Conservation (phyloP, 352 stramenopile genomes). For the Phytophthora fragariae region DNA sequence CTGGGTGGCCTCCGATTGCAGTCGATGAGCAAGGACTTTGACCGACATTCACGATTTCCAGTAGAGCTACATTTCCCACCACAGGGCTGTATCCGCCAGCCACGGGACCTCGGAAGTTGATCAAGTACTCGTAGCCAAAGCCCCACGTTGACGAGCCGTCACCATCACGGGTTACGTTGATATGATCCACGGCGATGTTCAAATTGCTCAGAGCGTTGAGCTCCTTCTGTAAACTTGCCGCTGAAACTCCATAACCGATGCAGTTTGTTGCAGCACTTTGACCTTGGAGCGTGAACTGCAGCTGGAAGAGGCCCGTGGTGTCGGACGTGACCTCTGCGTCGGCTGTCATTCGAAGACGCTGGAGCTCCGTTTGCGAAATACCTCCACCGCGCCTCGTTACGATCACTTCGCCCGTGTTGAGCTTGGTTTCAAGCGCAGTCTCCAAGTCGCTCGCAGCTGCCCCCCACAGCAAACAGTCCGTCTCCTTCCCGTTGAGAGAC, state of each 20-base stretch:
- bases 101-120: constrained; percentile 69
- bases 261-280: constrained; percentile 63
- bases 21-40: constrained; percentile 43
- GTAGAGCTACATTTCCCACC: constrained; percentile 57
- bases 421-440: constrained; percentile 42
- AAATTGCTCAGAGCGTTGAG: constrained; percentile 74
- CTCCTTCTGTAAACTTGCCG: constrained; percentile 57
- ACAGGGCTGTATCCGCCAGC: constrained; percentile 64
- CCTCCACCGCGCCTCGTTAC: constrained; percentile 69
- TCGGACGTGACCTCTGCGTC: constrained; percentile 62
- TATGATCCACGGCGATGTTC: constrained; percentile 7
- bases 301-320: constrained; percentile 58
- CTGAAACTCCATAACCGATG: constrained; percentile 77
- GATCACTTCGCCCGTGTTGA: constrained; percentile 54
- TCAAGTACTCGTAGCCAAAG: constrained; percentile 82
- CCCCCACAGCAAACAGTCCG: constrained; percentile 69
- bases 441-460: constrained; percentile 58
- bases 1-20: constrained; percentile 51
- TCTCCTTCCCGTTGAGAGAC: constrained; percentile 27
- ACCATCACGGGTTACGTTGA: constrained; percentile 68
- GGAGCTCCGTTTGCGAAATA: constrained; percentile 69
- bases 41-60: constrained; percentile 66
- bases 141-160: constrained; percentile 73
- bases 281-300: constrained; percentile 68
- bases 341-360: constrained; percentile 74